These are phyloP conservation scores for Microcyclospora pomicola DNA, from an alignment of 2,329 filamentous ascomycete species.

Conservation along the genomic window DNA sequence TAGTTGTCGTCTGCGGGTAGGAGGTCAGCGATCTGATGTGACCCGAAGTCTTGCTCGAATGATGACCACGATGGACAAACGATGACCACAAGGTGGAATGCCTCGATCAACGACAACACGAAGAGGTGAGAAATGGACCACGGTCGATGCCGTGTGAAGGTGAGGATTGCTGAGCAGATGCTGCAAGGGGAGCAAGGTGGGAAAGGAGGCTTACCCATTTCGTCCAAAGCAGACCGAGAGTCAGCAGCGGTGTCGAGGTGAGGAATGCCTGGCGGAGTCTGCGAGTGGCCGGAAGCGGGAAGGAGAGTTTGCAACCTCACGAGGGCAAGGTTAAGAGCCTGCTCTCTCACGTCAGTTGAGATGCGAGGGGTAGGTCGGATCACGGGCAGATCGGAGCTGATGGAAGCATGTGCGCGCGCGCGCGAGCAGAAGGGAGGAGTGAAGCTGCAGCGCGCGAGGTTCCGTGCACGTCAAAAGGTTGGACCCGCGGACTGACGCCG, in stretches of 20 bases:
- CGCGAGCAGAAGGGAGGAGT: no score
- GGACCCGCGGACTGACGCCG: background rate
- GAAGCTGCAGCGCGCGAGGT: no score
- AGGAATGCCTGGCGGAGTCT: no score
- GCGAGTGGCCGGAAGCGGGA: no score
- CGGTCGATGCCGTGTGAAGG: constrained; percentile 1
- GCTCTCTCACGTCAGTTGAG: no score
- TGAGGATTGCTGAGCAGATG: constrained; percentile 1
- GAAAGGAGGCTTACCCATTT: background rate
- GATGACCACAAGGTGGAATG: constrained; percentile 3
- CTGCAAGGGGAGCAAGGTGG: background rate
- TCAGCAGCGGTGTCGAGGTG: no score
- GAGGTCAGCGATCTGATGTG: constrained; percentile 2
- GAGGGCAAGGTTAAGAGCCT: no score
- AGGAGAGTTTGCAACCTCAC: no score
- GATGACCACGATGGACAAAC: background rate
- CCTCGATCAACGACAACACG: background rate
- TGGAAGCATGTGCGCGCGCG: background rate
- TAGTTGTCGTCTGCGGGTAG: constrained; percentile 9
- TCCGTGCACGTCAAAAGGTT: no score
- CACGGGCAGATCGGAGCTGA: constrained; percentile 1
- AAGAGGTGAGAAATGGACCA: constrained; percentile 5
- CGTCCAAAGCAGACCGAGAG: no score
- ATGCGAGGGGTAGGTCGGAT: background rate
- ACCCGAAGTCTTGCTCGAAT: background rate